Base-by-base conservation (phyloP, 371 early-diverging fungal genomes). In the Massospora cicadina region DNA sequence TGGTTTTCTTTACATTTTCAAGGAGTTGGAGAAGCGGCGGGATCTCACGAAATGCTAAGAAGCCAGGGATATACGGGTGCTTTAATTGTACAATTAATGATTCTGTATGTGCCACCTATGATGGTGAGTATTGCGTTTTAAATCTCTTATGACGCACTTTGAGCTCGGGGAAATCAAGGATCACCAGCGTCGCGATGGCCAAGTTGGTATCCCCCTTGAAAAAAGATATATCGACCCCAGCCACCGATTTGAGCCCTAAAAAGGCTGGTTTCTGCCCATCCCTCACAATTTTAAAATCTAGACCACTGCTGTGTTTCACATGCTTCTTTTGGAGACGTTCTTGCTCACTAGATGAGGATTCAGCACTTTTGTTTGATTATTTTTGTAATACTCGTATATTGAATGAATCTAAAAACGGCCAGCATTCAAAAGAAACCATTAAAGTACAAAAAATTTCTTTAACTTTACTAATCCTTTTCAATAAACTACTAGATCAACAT, bases 31-130 rank as follows among this genome's bases (percentile, higher is more conserved):
- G 58, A 33, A 90, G 71, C 1, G 86, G 83, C 0, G 77, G 76
- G 0, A 82, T 80, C 67, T 95, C 95, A 7, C 94, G 84, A 72
- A 93, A 91, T 1, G 94, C 95, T 21, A 95, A 80, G 70, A 81
- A 94, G 0, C 90, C 90, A 0, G 93, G 76, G 54, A 88, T 86
- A 68, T 95, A 95, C 0, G 92, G 90, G 12, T 82, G 66, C 7
- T 75, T 67, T 55, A 89, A 69, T 55, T 75, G 74, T n/a, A 87
- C 86, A 62, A 74, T 67, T 27, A 69, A 65, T 56, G 72, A 79
- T 33, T 75, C 69, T 63, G 72, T 68, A 66, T 83, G 80, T 1
- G 86, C 73, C 7, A 86, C 71, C 82, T 81, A 64, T 21, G 21
- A 56, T 53, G 1, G 66, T 60, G 68, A 58, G 13, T 43, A 2